Evolutionary conservation across 2,329 filamentous ascomycete genomes (phyloP), one percentile per base, ranked within the genome.

Genomic region (Calonectria pseudoturangicola): DNA sequence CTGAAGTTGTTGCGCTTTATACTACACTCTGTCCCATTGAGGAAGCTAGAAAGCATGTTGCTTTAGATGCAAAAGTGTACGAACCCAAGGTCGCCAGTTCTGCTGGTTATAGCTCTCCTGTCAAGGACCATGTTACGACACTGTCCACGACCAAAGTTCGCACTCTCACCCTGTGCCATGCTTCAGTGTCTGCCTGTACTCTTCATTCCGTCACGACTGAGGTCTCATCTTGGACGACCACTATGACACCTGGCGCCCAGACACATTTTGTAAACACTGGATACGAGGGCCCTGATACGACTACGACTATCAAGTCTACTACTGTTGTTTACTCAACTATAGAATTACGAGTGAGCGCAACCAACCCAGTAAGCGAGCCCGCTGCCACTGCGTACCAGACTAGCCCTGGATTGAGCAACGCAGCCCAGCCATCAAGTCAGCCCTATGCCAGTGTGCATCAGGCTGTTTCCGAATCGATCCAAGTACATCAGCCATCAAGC

Each of bases 91-190:
- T 45, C 45, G 5, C 25, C 36, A 9, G 25, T 10, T 30, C 58
- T 30, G 39, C 36, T 16, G 10, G 4, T 21, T 13, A 41, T 8
- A 54, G 71, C 54, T 71, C 67, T 33, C 70, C 78, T 27, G 56
- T 51, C 68, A 51, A 76, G 21, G 71, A 72, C 54, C 77, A 77
- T 36, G 80, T 78, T 18, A 80, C 79, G 77, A 87, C 89, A 78
- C 83, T 90, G 81, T 90, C 88, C 85, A 83, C 86, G 78, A 91
- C 88, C 78, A 85, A 86, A 79, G 85, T 87, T 74, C 84, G 87
- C 74, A 90, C 89, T 80, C 84, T 90, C 83, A 91, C 88, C 78
- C 87, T 87, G 43, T 91, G 89, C 81, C 86, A 84, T 66, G 84
- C 88, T 50, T 85, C 83, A 69, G 86, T 89, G 74, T 85, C 86